Base-by-base conservation (phyloP, 139 green algal species). In the Zygnema circumcarinatum region DNA sequence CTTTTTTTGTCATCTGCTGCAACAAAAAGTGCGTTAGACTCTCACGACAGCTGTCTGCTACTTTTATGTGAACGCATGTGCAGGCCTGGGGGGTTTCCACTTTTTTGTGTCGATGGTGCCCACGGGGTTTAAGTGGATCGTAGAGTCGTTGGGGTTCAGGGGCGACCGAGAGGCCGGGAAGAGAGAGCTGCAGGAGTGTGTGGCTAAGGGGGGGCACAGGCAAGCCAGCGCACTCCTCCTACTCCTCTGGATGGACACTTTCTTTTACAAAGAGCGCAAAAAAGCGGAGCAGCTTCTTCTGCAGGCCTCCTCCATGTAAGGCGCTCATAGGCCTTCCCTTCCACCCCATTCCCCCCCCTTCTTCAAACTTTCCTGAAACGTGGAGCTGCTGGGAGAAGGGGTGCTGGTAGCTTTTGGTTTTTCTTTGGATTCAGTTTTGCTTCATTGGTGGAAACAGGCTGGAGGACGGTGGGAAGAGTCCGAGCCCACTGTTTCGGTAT, bases 71-170 rank as follows among this genome's bases (percentile, higher is more conserved):
- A 16, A 16, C 47, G 16, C 16, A 62, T 62, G 47, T 62, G 47
- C 75, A 83, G 75, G 75, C 20, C 2, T 83, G 25, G 75, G 75
- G 39, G 75, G 75, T 31, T 83, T 83, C 75, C 75, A 83, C 75
- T 83, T 83, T 52, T 83, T 83, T 54, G 32, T 83, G 3, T 83
- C 75, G 2, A 47, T 83, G 75, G 75, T 83, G 2, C 75, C 75
- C 32, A 36, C 75, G 35, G n/a, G 39, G 39, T 83, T 83, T 52
- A 83, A 38, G 32, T 83, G 75, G 75, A 83, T 83, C 22, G 75
- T 83, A 25, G 75, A 83, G 75, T 83, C 75, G 2, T 52, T 83
- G n/a, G 75, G 75, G 2, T 83, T 83, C 75, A 38, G 35, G n/a
- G 75, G 75, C 3, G 75, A 83, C 75, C n/a, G 35, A 39, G 35